Conservation (phyloP, 352 stramenopile genomes). For the Phytophthora pinifolia region DNA sequence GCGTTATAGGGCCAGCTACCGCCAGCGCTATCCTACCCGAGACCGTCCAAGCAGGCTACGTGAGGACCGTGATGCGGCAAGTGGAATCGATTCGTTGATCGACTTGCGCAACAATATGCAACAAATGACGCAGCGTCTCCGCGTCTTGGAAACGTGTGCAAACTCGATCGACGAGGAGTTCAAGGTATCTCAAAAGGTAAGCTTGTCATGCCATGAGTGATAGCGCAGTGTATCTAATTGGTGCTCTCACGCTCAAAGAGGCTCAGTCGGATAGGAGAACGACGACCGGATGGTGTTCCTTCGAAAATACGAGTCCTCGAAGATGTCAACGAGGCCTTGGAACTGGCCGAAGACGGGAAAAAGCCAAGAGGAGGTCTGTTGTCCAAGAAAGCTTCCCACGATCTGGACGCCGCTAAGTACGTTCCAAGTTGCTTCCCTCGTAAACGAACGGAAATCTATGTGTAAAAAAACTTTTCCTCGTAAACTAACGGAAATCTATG, state of each 20-base stretch:
- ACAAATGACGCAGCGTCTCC: slow-evolving; percentile 47
- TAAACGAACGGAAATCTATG: slow-evolving; percentile 24
- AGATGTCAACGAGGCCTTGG: slow-evolving; percentile 25
- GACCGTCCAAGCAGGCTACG: slow-evolving; percentile 4
- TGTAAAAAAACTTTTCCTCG: slow-evolving; percentile 29
- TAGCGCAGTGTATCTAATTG: not conserved
- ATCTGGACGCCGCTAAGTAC: slow-evolving; percentile 49
- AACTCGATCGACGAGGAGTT: slow-evolving; percentile 65
- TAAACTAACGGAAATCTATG: slow-evolving; percentile 24
- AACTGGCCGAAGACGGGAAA: slow-evolving; percentile 8
- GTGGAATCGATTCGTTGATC: slow-evolving; percentile 29
- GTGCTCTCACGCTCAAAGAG: slow-evolving; percentile 8
- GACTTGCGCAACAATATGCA: slow-evolving; percentile 50
- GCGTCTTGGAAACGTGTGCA: slow-evolving; percentile 47
- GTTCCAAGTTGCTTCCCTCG: slow-evolving; percentile 4
- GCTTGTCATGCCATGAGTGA: slow-evolving; percentile 2
- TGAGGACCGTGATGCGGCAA: slow-evolving; percentile 9
- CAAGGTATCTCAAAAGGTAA: slow-evolving; percentile 46
- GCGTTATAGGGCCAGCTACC: slow-evolving; percentile 25
- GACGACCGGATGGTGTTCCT: not conserved
- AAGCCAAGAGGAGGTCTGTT: slow-evolving; percentile 19
- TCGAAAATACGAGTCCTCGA: slow-evolving; percentile 11
- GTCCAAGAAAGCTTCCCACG: slow-evolving; percentile 39
- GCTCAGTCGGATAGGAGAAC: slow-evolving; percentile 22
- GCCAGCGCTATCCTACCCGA: slow-evolving; percentile 12